phyloP scores from a whole-genome alignment of 1,284 basidiomycete species.

The Kwoniella shivajii region DNA sequence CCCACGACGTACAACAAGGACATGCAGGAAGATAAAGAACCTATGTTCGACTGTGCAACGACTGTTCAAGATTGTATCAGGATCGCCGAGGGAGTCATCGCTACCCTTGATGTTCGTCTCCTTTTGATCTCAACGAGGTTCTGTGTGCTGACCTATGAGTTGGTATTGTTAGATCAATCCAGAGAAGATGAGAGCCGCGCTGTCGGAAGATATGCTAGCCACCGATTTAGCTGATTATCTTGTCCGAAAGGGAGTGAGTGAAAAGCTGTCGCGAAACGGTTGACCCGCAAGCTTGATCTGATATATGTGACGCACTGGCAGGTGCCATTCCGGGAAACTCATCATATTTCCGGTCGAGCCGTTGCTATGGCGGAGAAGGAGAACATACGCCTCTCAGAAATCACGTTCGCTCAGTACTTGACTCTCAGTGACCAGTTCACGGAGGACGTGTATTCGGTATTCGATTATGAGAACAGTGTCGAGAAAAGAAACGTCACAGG shows the following conservation, averaged over 20 bases:
- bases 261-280: not conserved
- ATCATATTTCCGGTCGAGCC: slow-evolving; percentile 94
- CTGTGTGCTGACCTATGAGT: too few species aligned
- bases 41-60: slow-evolving; percentile 90
- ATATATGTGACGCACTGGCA: slow-evolving; percentile 6
- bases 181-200: slow-evolving; percentile 81
- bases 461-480: slow-evolving; percentile 92
- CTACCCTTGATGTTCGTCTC: slow-evolving; percentile 75
- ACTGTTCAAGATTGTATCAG: slow-evolving; percentile 82
- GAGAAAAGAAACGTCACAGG: slow-evolving; percentile 93
- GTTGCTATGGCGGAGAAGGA: slow-evolving; percentile 89
- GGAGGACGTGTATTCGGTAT: slow-evolving; percentile 76
- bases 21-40: slow-evolving; percentile 97
- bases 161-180: slow-evolving; percentile 72
- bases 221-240: slow-evolving; percentile 97
- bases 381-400: slow-evolving; percentile 74
- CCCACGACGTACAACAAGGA: slow-evolving; percentile 99
- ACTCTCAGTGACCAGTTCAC: slow-evolving; percentile 73
- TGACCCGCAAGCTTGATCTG: too few species aligned
- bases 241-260: slow-evolving; percentile 85
- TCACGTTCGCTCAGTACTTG: slow-evolving; percentile 78
- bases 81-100: slow-evolving; percentile 91
- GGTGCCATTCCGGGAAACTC: slow-evolving; percentile 98
- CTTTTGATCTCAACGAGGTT: too few species aligned
- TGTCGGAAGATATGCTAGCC: slow-evolving; percentile 95